These are phyloP conservation scores for Pleomassaria siparia DNA, from an alignment of 2,329 filamentous ascomycete genomes.

Conservation along the genomic window DNA sequence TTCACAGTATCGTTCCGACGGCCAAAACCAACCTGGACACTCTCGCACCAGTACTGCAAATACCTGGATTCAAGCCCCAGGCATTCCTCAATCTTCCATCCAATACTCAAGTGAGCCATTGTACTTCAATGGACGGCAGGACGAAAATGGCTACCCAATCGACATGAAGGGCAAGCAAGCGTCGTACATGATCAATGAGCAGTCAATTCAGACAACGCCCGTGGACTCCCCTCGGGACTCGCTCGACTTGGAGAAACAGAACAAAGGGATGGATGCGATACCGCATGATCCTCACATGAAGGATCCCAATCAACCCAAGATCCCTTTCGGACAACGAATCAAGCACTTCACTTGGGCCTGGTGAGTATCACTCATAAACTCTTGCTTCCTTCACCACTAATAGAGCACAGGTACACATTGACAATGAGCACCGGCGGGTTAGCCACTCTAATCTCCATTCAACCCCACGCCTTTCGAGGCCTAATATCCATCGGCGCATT, in stretches of 20 bases:
- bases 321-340: conserved; percentile 30
- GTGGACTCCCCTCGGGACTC: conserved; percentile 18
- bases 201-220: conserved; percentile 15
- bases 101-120: conserved; percentile 8
- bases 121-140: conserved; percentile 24
- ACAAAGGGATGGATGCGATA: conserved; percentile 16
- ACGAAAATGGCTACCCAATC: conserved; percentile 28
- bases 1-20: conserved; percentile 23
- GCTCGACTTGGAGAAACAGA: conserved; percentile 34
- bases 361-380: neutral
- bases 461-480: conserved; percentile 51
- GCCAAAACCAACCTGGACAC: conserved; percentile 21
- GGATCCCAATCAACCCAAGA: conserved; percentile 36
- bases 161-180: conserved; percentile 26
- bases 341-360: conserved; percentile 52
- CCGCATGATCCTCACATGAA: conserved; percentile 30
- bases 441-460: conserved; percentile 46
- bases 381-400: neutral
- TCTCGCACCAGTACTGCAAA: conserved; percentile 21
- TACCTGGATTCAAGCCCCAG: conserved; percentile 29
- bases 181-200: conserved; percentile 15
- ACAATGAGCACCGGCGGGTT: conserved; percentile 54
- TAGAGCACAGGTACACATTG: conserved; percentile 39
- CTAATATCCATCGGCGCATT: conserved; percentile 54
- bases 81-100: neutral